Base-by-base conservation (phyloP, 306 rosid species). In the Vicia sativa region DNA sequence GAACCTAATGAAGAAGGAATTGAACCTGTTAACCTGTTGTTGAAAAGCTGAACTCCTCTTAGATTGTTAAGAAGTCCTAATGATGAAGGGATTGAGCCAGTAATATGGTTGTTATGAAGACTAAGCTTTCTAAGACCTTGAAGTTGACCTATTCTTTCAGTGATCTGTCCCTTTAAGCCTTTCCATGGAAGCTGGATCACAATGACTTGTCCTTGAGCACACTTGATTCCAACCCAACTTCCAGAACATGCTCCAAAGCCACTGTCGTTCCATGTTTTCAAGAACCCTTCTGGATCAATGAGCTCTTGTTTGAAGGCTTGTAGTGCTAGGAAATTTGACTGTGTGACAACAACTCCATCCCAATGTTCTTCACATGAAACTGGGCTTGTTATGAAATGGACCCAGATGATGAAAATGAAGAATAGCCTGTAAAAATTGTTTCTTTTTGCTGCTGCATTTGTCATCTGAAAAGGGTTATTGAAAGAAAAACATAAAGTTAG, bases 111-210 rank as follows among this genome's bases (percentile, higher is more conserved):
- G 70, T 92, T 93, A 9, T 92, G 97, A 65, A 92, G 88, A 71
- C 96, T 92, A 9, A 92, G 89, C 78, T 92, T 92, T 61, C 96
- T 66, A 8, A 92, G 89, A 4, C 85, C 96, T 16, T 78, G 84
- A 68, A 92, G 90, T 50, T 85, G 95, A 6, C 96, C 90, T 5
- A 91, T 89, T 61, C 75, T 89, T 15, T 85, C 83, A 0, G 97
- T 74, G 81, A 91, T 84, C 39, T 63, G 74, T 0, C 97, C 97
- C 10, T 84, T 74, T 8, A 91, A 71, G 15, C 90, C 90, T 67
- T 83, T 89, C 96, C 96, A 92, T 11, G 96, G 97, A 74, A 92
- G 96, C 78, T 92, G 87, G 38, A 92, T 80, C 5, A 89, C 96
- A 78, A 92, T 92, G 7, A 92, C 97, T 63, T 87, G 90, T 57